Conservation (phyloP, 345 rosid genomes). For the Barbarea vulgaris region DNA sequence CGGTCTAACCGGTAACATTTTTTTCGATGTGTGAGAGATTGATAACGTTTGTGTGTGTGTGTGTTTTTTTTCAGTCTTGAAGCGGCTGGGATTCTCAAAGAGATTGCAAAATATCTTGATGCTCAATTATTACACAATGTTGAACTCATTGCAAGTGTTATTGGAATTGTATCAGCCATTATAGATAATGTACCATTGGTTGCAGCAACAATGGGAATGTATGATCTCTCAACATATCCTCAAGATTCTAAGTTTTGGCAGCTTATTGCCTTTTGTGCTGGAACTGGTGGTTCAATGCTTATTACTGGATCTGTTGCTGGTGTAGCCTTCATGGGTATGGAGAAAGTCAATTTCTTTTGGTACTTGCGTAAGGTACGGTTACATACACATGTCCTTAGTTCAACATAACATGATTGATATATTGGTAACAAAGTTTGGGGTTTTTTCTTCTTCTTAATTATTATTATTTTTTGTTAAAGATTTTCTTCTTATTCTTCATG, state of each 20-base stretch:
- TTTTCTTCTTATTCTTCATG: background rate
- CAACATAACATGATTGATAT: background rate
- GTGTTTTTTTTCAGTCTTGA: slow-evolving; percentile 56
- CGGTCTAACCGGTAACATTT: background rate
- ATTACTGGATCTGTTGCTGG: slow-evolving; percentile 81
- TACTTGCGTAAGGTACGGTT: slow-evolving; percentile 72
- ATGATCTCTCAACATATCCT: slow-evolving; percentile 68
- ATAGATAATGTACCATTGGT: slow-evolving; percentile 84
- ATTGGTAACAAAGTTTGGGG: background rate
- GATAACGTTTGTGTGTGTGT: background rate
- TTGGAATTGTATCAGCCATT: slow-evolving; percentile 73
- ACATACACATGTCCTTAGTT: background rate
- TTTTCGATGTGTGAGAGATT: background rate
- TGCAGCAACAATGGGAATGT: slow-evolving; percentile 89
- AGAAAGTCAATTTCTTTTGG: slow-evolving; percentile 89
- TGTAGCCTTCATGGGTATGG: slow-evolving; percentile 85
- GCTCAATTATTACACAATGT: slow-evolving; percentile 56
- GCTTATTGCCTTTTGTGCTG: slow-evolving; percentile 75
- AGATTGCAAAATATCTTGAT: slow-evolving; percentile 75
- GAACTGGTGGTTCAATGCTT: slow-evolving; percentile 87
- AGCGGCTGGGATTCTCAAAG: slow-evolving; percentile 79
- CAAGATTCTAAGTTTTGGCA: slow-evolving; percentile 84
- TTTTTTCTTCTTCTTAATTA: no score
- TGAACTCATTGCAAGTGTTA: slow-evolving; percentile 67
- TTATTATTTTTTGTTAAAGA: no score